Evolutionary conservation across 1,284 basidiomycete genomes (phyloP), one percentile per base, ranked within the genome.

Genomic region (Ustilago tritici): DNA sequence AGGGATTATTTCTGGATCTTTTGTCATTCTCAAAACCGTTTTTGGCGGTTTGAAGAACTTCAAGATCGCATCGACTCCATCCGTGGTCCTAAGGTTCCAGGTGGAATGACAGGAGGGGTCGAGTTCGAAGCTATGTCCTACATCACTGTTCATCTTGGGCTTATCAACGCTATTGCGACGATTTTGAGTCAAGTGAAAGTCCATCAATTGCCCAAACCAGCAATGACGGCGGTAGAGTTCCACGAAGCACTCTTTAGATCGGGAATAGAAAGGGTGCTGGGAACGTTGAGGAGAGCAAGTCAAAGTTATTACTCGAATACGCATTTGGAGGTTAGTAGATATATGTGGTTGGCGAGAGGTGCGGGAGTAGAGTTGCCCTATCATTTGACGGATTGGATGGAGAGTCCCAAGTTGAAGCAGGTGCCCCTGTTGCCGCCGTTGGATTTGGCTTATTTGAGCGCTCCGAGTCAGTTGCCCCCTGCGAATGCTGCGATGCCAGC

Each of bases 1-100:
- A 88, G 95, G 19, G 96, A 99, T 86, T 98, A 97, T 87, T 98
- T 98, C 87, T 98, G 96, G 83, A 93, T 99, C 62, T 98, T 98
- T 88, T 98, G 96, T 85, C 97, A 99, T 85, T 92, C 93, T 2
- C 92, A 92, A 81, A 99, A 99, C 83, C 91, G 91, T 0, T 91
- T 96, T 53, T 98, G 95, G 95, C 88, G 91, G 17, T 88, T 95
- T 32, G 87, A 89, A 6, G 92, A 95, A 79, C 91, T 93, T 0
- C 93, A 98, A 81, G 69, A 71, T 38, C 19, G 28, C 0, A 92
- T 94, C 84, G 90, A 88, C 2, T 90, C 90, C 63, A 93, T 95
- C 4, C 94, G 95, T 87, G 93, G 92, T 80, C 97, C 96, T 4
- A 90, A 93, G 41, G 96, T 97, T 3, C 96, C 97, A 0, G 94